A percentile compares a stretch with the other conserved stretches of the same genome.
Evolutionary conservation across 2,329 filamentous ascomycete genomes (phyloP).

Genomic region (Aspergillus terreus): DNA sequence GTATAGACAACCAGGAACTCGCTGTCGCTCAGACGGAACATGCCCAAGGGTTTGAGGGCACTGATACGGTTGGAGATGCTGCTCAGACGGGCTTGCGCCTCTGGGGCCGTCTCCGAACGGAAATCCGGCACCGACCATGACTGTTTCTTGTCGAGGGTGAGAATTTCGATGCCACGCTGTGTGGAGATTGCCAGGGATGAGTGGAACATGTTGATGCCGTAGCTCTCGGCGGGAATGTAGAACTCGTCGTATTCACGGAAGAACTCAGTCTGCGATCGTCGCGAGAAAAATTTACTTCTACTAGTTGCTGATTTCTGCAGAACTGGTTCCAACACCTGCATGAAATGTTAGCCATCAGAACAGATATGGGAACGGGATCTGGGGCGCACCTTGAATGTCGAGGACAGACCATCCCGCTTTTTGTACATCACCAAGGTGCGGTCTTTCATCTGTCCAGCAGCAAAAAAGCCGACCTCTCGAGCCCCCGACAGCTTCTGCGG

Average conservation of each 20-base stretch:
- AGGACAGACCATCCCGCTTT: conserved; percentile 86
- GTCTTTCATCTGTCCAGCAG: conserved; percentile 95
- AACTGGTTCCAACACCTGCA: conserved; percentile 75
- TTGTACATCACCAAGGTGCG: conserved; percentile 94
- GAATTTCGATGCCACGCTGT: conserved; percentile 86
- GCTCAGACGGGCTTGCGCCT: conserved; percentile 59
- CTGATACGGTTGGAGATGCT: conserved; percentile 82
- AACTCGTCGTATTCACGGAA: conserved; percentile 99
- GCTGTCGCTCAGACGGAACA: conserved; percentile 90
- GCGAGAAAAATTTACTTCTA: conserved; percentile 65
- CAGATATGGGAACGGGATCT: neutral
- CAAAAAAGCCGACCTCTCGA: conserved; percentile 95
- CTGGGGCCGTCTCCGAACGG: conserved; percentile 54
- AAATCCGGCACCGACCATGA: conserved; percentile 91
- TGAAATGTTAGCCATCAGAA: neutral
- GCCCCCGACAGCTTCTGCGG: conserved; percentile 83
- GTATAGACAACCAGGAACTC: conserved; percentile 94
- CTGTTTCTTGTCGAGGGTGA: conserved; percentile 96
- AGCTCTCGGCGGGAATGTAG: conserved; percentile 94
- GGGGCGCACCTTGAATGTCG: conserved; percentile 69
- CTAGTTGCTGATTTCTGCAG: conserved; percentile 89
- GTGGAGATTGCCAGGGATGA: conserved; percentile 89
- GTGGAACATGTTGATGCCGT: conserved; percentile 93
- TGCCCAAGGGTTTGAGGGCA: conserved; percentile 81
- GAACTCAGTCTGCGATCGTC: conserved; percentile 77